A percentile compares a stretch with the other conserved stretches of the same genome.
Evolutionary conservation across 2,329 filamentous ascomycete species (phyloP).

Genomic region (Ascocoryne sarcoides): DNA sequence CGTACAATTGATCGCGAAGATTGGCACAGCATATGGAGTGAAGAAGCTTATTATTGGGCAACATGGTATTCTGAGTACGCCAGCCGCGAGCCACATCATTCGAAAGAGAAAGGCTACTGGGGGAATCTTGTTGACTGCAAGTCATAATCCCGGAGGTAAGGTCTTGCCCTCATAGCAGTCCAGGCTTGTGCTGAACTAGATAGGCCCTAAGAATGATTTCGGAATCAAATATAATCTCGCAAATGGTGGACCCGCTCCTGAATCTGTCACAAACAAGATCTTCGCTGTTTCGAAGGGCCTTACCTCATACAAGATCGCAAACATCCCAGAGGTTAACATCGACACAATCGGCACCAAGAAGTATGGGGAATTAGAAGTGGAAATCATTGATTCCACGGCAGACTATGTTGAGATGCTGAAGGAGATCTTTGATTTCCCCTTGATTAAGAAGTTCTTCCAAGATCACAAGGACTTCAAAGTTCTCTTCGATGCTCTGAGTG

Average conservation of each 20-base stretch:
- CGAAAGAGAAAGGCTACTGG: slow-evolving; percentile 91
- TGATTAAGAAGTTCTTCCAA: slow-evolving; percentile 90
- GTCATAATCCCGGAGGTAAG: slow-evolving; percentile 92
- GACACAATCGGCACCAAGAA: slow-evolving; percentile 71
- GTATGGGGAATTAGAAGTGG: slow-evolving; percentile 83
- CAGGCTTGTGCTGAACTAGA: slow-evolving; percentile 2
- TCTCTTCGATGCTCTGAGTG: slow-evolving; percentile 87
- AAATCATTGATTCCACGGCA: slow-evolving; percentile 85
- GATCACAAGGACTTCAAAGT: slow-evolving; percentile 89
- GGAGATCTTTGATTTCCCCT: slow-evolving; percentile 94
- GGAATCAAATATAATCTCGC: slow-evolving; percentile 99
- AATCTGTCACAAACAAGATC: slow-evolving; percentile 97
- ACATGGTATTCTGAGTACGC: slow-evolving; percentile 92
- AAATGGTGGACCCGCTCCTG: slow-evolving; percentile 91
- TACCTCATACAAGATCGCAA: slow-evolving; percentile 83
- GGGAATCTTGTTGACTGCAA: slow-evolving; percentile 92
- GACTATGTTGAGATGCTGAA: slow-evolving; percentile 96
- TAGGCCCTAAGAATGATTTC: slow-evolving; percentile 89
- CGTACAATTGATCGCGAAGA: slow-evolving; percentile 94
- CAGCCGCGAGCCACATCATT: slow-evolving; percentile 92
- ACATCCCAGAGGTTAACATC: slow-evolving; percentile 81
- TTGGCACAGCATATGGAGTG: slow-evolving; percentile 91
- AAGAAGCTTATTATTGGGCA: slow-evolving; percentile 98
- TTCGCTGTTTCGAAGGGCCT: slow-evolving; percentile 85
- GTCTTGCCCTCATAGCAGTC: not conserved